Conservation (phyloP, 2,329 filamentous ascomycete species). For the Paraphoma chrysanthemicola region DNA sequence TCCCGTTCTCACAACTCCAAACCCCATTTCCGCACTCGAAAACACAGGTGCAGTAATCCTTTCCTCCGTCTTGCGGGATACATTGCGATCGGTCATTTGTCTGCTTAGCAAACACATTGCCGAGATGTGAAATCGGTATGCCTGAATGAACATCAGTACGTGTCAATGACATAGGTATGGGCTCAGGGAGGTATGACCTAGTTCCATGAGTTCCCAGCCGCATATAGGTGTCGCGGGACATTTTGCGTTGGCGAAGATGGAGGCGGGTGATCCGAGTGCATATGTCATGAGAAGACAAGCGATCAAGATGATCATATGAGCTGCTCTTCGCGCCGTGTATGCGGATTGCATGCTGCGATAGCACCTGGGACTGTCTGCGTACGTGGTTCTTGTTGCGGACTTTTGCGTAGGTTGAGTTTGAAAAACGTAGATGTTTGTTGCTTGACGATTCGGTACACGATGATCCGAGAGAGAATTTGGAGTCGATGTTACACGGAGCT, state of each 20-base stretch:
- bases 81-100: constrained; percentile 19
- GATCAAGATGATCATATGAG: not conserved
- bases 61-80: constrained; percentile 1
- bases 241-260: not conserved
- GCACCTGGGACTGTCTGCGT: no score
- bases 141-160: constrained; percentile 5
- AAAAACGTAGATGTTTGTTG: no score
- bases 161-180: not conserved
- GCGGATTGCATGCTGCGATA: no score
- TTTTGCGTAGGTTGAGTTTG: no score
- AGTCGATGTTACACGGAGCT: no score
- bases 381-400: no score
- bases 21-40: constrained; percentile 26
- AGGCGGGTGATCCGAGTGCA: not conserved
- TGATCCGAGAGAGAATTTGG: no score
- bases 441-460: no score
- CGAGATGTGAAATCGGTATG: constrained; percentile 15
- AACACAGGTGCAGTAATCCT: constrained; percentile 21
- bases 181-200: not conserved
- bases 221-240: not conserved
- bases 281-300: not conserved
- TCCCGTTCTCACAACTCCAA: constrained; percentile 9
- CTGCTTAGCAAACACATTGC: constrained; percentile 15
- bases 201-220: constrained; percentile 10
- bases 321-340: no score